Base-by-base conservation (phyloP, 768 basidiomycete species). In the Butyriboletus loyo region DNA sequence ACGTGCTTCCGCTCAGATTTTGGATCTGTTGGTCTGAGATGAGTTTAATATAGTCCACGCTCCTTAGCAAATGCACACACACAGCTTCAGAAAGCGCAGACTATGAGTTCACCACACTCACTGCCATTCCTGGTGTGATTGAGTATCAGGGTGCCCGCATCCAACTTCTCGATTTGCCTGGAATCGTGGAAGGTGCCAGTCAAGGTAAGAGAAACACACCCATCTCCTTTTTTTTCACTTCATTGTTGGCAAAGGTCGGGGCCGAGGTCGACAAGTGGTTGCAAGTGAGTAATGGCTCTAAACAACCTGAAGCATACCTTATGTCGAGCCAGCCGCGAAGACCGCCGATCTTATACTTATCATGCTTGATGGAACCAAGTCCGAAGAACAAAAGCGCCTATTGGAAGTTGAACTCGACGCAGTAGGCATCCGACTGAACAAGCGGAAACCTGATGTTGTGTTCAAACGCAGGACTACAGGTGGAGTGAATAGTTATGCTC, bases 121-220 rank as follows among this genome's bases (percentile, higher is more conserved):
- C 89, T 10, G 96, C 97, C 10, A 98, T 99, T 55, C 96, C 97
- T 32, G 97, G 97, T 44, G 97, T 98, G 4, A 83, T 98, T 17
- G 95, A 98, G 64, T 90, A 98, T 68, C 86, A 96, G 68, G 97
- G 97, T 27, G 86, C 87, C 3, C 81, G 92, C 38, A 94, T 98
- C 51, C 97, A 99, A 67, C 79, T 98, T 39, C 81, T 98, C 15
- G 95, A 98, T 81, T 75, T 98, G 30, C 95, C 95, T 2, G 95
- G 95, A 70, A 98, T 98, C 59, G 92, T 98, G 8, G 92, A 94
- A 71, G 92, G 92, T 14, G 92, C 92, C 19, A 90, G 88, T 63
- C 87, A 91, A 75, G 87, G 85, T 68, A 48, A 44, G 49, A 38
- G 11, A 35, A 27, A 19, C 17, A 1, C 21, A 7, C 21, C 2